Evolutionary conservation across 177 flowering plant species (phyloP).

Genomic region (Vitis hybrid): DNA sequence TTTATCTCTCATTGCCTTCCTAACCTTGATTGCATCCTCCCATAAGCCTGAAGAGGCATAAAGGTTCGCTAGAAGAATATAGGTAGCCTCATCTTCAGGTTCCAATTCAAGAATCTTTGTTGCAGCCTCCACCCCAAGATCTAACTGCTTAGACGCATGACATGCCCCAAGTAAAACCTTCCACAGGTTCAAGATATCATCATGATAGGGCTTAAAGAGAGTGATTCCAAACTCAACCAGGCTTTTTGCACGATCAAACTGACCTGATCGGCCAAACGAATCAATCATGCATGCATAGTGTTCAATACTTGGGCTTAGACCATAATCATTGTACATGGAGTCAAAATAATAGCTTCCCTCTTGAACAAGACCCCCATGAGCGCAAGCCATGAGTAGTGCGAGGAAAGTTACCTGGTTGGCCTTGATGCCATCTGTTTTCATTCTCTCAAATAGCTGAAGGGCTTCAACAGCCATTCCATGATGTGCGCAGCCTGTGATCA

Average conservation of each 20-base stretch:
- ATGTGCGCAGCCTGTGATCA: constrained; percentile 38
- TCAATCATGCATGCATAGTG: constrained; percentile 43
- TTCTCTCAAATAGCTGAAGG: constrained; percentile 27
- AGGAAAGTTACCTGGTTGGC: constrained; percentile 36
- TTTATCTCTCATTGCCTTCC: constrained; percentile 20
- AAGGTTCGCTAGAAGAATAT: constrained; percentile 35
- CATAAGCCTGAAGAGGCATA: constrained; percentile 31
- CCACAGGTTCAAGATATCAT: constrained; percentile 23
- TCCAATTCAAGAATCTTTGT: constrained; percentile 29
- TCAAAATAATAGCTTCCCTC: constrained; percentile 28
- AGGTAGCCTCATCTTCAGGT: constrained; percentile 37
- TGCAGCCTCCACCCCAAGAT: constrained; percentile 34
- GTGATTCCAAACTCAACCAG: constrained; percentile 16
- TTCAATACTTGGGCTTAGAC: constrained; percentile 26
- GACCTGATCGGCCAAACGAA: constrained; percentile 29
- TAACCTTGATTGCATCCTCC: constrained; percentile 26
- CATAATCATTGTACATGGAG: constrained; percentile 27
- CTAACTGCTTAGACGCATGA: constrained; percentile 32
- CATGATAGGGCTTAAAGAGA: constrained; percentile 9
- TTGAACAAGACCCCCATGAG: constrained; percentile 33
- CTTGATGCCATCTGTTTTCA: constrained; percentile 24
- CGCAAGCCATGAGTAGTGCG: constrained; percentile 35
- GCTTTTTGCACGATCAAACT: constrained; percentile 21
- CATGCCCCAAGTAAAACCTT: constrained; percentile 43
- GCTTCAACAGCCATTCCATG: constrained; percentile 36